Evolutionary conservation across 2,329 filamentous ascomycete species (phyloP).

Genomic region (Stemphylium lycopersici): DNA sequence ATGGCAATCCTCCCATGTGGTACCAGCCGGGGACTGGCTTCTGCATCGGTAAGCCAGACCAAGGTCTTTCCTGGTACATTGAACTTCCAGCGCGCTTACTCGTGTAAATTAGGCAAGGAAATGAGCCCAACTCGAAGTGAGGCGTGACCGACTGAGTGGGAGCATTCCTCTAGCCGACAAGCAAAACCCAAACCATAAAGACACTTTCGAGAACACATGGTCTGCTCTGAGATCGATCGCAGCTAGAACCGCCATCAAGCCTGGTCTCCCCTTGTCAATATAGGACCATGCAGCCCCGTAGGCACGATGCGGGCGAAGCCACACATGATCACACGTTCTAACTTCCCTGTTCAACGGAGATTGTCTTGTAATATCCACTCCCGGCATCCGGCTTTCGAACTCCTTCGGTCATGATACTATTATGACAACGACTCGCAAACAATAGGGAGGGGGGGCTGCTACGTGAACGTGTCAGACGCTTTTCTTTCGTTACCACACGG

Average conservation of each 20-base stretch:
- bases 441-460: slow-evolving; percentile 4
- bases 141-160: slow-evolving; percentile 8
- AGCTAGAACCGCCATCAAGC: neutral
- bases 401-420: slow-evolving; percentile 3
- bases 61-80: slow-evolving; percentile 5
- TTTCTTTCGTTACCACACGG: neutral
- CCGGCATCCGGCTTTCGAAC: slow-evolving; percentile 5
- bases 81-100: slow-evolving; percentile 8
- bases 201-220: slow-evolving; percentile 9
- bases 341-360: slow-evolving; percentile 7
- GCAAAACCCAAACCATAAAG: slow-evolving; percentile 1
- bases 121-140: slow-evolving; percentile 12
- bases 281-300: neutral
- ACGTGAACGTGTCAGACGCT: neutral
- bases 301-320: neutral
- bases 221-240: slow-evolving; percentile 10
- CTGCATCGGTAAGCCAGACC: neutral
- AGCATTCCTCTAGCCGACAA: slow-evolving; percentile 4
- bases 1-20: neutral
- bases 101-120: slow-evolving; percentile 16
- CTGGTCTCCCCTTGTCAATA: slow-evolving; percentile 1
- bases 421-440: neutral
- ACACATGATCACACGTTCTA: neutral
- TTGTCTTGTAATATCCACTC: slow-evolving; percentile 8
- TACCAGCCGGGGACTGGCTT: neutral